phyloP scores from a whole-genome alignment of 2,329 filamentous ascomycete species.

The Tolypocladium nubicola region DNA sequence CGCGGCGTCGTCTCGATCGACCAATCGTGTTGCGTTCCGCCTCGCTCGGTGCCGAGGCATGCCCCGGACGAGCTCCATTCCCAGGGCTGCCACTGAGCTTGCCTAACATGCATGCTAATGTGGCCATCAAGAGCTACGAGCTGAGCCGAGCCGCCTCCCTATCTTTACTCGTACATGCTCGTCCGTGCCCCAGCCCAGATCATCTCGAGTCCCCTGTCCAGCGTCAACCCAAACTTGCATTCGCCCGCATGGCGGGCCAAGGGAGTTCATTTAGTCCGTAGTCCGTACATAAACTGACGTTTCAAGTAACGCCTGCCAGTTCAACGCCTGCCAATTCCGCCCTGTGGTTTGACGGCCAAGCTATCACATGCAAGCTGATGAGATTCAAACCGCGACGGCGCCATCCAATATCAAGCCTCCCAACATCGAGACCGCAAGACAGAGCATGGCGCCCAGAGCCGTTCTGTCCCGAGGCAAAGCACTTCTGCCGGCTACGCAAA shows the following conservation, averaged over 20 bases:
- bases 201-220: neutral
- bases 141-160: neutral
- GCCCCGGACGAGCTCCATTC: neutral
- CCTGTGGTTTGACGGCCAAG: neutral
- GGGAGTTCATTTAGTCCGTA: too few species aligned
- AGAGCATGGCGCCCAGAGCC: neutral
- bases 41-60: neutral
- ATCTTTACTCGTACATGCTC: neutral
- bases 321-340: neutral
- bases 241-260: neutral
- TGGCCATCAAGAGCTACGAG: neutral
- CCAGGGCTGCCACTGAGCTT: neutral
- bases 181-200: neutral
- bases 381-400: too few species aligned
- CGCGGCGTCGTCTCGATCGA: neutral
- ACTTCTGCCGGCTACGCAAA: neutral
- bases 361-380: neutral
- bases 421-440: neutral
- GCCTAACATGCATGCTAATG: neutral
- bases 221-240: neutral
- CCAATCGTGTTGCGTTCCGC: neutral
- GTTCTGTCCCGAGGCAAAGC: too few species aligned
- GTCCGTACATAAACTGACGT: neutral
- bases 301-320: neutral
- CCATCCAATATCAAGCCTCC: neutral